Conservation (phyloP, 2,329 filamentous ascomycete genomes). For the Lasiodiplodia theobromae region DNA sequence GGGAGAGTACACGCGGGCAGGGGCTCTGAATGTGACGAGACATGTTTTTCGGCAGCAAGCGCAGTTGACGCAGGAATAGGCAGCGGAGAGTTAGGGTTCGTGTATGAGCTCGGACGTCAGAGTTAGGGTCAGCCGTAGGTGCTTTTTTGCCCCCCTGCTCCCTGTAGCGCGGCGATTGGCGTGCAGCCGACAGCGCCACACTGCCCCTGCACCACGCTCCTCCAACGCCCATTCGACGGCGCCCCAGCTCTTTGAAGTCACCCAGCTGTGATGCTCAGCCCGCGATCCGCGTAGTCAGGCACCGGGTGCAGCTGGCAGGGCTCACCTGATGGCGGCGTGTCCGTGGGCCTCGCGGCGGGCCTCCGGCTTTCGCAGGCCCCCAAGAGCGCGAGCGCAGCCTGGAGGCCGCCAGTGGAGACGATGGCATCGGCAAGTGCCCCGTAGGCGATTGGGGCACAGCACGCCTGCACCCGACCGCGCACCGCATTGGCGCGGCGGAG, state of each 20-base stretch:
- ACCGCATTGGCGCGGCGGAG: conserved; percentile 4
- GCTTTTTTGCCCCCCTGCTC: conserved; percentile 17
- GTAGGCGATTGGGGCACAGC: neutral
- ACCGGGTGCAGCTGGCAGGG: conserved; percentile 13
- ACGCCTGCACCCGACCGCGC: neutral
- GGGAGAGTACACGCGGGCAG: conserved; percentile 17
- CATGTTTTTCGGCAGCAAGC: conserved; percentile 27
- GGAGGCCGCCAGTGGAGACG: neutral
- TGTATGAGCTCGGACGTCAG: conserved; percentile 21
- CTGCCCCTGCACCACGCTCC: conserved; percentile 11
- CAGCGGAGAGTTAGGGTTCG: conserved; percentile 24
- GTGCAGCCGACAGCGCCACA: conserved; percentile 24
- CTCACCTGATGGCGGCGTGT: conserved; percentile 26
- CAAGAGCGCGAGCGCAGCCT: neutral
- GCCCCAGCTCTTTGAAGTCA: neutral
- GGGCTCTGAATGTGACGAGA: conserved; percentile 18
- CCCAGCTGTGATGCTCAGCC: neutral
- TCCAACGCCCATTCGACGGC: conserved; percentile 5
- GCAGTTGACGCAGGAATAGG: conserved; percentile 29
- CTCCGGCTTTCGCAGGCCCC: neutral
- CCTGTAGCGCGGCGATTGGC: conserved; percentile 28
- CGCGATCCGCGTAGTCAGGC: conserved; percentile 21
- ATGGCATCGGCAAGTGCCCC: neutral
- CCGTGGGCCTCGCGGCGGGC: conserved; percentile 5
- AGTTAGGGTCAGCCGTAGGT: conserved; percentile 18